Conservation (phyloP, 2,329 filamentous ascomycete species). For the Leptographium flavum region DNA sequence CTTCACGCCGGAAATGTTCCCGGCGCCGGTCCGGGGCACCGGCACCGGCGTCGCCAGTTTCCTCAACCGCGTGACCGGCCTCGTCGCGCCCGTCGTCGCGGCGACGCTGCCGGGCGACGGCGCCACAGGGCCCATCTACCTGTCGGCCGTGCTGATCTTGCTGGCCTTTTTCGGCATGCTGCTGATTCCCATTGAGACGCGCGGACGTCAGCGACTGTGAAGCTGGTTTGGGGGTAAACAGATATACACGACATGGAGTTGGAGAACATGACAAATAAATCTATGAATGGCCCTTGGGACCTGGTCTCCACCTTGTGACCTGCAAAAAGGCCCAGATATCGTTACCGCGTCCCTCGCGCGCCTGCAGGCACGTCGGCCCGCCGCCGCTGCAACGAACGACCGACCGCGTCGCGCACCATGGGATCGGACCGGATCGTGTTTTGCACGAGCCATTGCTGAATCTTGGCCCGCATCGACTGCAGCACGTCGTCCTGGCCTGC, state of each 20-base stretch:
- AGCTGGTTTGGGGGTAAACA: too few relatives aligned
- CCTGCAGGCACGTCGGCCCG: constrained; percentile 48
- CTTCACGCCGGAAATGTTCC: constrained; percentile 66
- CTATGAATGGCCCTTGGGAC: too few relatives aligned
- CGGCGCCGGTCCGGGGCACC: constrained; percentile 55
- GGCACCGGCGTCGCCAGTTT: constrained; percentile 61
- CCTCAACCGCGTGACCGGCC: constrained; percentile 51
- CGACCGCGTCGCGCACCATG: constrained; percentile 70
- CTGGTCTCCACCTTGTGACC: too few relatives aligned
- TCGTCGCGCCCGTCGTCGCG: constrained; percentile 56
- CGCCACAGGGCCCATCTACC: constrained; percentile 40
- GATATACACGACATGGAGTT: neutral
- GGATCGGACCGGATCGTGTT: constrained; percentile 69
- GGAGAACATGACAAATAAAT: too few relatives aligned
- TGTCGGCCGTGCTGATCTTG: constrained; percentile 41
- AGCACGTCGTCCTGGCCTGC: constrained; percentile 53
- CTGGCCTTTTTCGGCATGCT: constrained; percentile 45
- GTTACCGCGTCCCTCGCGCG: constrained; percentile 36
- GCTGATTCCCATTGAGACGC: constrained; percentile 48
- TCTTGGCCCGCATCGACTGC: constrained; percentile 49
- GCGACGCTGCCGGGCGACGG: constrained; percentile 44
- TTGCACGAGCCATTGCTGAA: constrained; percentile 79
- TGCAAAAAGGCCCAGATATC: too few relatives aligned
- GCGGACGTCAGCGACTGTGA: constrained; percentile 41
- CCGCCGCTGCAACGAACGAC: constrained; percentile 47